Conservation (phyloP, 225 moss, liverwort and hornwort genomes). For the Rhytidiadelphus loreus region DNA sequence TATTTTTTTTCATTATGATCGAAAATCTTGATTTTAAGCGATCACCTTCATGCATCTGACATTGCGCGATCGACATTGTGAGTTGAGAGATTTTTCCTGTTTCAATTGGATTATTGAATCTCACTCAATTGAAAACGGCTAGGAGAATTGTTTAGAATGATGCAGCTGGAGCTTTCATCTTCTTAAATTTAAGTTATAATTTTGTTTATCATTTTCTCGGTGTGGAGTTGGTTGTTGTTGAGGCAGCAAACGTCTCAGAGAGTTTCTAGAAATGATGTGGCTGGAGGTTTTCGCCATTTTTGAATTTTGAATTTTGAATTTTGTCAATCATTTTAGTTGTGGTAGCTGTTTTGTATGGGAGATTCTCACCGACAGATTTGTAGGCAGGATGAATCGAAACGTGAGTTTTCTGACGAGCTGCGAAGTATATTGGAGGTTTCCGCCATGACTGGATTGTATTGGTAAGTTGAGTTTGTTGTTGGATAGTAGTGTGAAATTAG, state of each 20-base stretch:
- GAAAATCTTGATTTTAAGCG: not conserved
- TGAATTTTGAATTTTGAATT: not conserved
- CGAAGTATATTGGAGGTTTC: not conserved
- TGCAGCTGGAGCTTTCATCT: not conserved
- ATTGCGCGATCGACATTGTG: not conserved
- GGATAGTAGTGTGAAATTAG: not conserved
- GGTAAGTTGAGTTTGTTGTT: not conserved
- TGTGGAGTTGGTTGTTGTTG: not conserved
- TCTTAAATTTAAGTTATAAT: not conserved
- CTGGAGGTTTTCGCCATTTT: not conserved
- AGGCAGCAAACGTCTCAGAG: not conserved
- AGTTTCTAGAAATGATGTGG: not conserved
- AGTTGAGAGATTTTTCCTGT: not conserved
- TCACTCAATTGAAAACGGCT: not conserved
- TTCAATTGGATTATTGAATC: not conserved
- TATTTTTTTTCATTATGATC: not conserved
- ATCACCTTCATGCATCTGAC: not conserved
- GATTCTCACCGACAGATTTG: not conserved
- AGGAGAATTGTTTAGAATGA: not conserved
- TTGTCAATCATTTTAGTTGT: not conserved
- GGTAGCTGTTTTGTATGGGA: not conserved
- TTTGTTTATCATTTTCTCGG: not conserved
- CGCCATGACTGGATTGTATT: not conserved
- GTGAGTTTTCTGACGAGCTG: not conserved
- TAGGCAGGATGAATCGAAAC: not conserved